These are phyloP conservation scores for Fragaria iinumae DNA, from an alignment of 306 rosid species.

Conservation along the genomic window DNA sequence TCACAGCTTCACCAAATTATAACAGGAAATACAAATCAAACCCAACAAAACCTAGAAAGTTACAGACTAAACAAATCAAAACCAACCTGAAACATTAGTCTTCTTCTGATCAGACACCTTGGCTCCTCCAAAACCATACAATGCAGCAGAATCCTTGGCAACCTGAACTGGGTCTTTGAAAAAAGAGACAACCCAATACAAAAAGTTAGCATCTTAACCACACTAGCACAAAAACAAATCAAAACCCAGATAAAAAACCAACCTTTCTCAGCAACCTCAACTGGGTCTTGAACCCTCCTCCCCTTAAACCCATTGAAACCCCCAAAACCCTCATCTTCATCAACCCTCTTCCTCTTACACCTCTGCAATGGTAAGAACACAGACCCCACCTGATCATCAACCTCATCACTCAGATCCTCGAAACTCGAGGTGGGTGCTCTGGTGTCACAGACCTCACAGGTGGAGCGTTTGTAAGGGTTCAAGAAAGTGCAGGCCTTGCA, in stretches of 20 bases:
- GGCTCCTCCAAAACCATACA: background rate
- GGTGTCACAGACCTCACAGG: slow-evolving; percentile 64
- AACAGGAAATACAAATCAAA: background rate
- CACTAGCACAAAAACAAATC: background rate
- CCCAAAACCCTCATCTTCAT: slow-evolving; percentile 18
- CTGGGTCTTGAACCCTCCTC: slow-evolving; percentile 15
- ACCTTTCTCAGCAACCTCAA: background rate
- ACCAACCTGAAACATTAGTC: background rate
- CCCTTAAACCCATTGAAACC: slow-evolving; percentile 20
- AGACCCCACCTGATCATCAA: slow-evolving; percentile 60
- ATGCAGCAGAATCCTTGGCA: background rate
- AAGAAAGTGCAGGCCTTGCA: slow-evolving; percentile 91
- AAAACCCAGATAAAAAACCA: background rate
- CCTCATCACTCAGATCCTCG: slow-evolving; percentile 47
- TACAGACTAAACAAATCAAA: background rate
- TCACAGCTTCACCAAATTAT: background rate
- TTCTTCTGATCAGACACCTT: background rate
- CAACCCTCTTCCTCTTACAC: slow-evolving; percentile 54
- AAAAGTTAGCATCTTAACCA: background rate
- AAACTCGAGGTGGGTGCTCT: slow-evolving; percentile 54
- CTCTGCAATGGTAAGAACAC: slow-evolving; percentile 72
- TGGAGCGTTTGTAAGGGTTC: slow-evolving; percentile 56
- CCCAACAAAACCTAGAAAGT: background rate
- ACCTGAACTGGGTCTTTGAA: slow-evolving; percentile 4
- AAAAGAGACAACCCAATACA: background rate